Conservation (phyloP, 352 stramenopile genomes). For the Blastocystis sp. region DNA sequence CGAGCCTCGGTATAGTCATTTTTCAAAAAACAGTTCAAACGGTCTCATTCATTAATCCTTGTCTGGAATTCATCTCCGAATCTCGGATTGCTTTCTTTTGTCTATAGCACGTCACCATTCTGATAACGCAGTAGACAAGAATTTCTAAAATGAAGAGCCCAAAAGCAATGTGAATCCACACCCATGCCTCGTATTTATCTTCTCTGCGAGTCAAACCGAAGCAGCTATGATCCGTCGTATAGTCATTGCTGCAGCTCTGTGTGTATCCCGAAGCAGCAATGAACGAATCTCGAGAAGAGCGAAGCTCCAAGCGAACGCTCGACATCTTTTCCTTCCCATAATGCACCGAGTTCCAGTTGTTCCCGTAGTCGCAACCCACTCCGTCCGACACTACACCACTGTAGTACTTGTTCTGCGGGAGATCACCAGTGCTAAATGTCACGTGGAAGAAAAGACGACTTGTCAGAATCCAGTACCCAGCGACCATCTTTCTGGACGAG, state of each 20-base stretch:
- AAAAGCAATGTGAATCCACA: background rate
- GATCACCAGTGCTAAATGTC: background rate
- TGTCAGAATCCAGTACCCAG: slow-evolving; percentile 2
- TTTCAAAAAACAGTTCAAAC: slow-evolving; percentile 2
- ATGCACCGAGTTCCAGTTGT: slow-evolving; percentile 57
- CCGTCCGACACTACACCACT: background rate
- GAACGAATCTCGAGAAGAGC: slow-evolving; percentile 22
- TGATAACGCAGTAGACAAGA: background rate
- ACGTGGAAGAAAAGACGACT: background rate
- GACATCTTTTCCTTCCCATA: slow-evolving; percentile 22
- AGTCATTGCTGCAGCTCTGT: slow-evolving; percentile 43
- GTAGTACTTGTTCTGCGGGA: slow-evolving; percentile 34
- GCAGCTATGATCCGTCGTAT: background rate
- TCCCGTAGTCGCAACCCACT: slow-evolving; percentile 38
- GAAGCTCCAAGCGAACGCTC: slow-evolving; percentile 9
- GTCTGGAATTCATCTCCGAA: background rate
- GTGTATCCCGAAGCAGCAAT: slow-evolving; percentile 18
- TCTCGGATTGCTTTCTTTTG: background rate
- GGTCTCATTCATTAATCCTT: background rate
- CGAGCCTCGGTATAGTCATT: slow-evolving; percentile 55
- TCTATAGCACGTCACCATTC: background rate
- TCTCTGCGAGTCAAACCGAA: background rate
- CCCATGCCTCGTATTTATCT: background rate
- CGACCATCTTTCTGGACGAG: background rate
- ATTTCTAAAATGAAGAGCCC: background rate